phyloP scores from a whole-genome alignment of 148 eudicot genomes.

The Heliosperma pusillum region DNA sequence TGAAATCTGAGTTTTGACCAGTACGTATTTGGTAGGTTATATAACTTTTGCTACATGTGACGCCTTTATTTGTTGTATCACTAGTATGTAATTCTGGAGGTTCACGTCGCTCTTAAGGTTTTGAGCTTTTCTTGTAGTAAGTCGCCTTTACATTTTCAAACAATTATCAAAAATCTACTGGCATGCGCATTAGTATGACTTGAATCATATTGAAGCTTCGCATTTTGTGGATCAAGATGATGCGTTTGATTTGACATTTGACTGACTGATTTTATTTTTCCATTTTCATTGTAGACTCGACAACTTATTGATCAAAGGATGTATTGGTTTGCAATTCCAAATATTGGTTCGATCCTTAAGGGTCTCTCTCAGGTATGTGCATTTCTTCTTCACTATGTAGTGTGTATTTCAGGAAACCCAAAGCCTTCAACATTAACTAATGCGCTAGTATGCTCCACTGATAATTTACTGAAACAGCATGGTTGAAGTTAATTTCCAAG shows the following conservation, averaged over 20 bases:
- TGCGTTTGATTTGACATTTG: slow-evolving; percentile 1
- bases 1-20: background rate
- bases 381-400: slow-evolving; percentile 8
- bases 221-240: background rate
- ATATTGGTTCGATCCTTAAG: slow-evolving; percentile 78
- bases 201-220: background rate
- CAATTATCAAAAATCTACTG: background rate
- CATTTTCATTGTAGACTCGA: slow-evolving; percentile 54
- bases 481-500: no score
- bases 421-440: background rate
- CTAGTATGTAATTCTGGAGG: background rate
- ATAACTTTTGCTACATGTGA: background rate
- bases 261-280: background rate
- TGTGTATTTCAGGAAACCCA: background rate
- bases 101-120: background rate
- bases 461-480: background rate
- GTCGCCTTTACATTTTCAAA: background rate
- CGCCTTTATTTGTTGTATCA: background rate
- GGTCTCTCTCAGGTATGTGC: slow-evolving; percentile 77
- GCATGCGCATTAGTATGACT: background rate
- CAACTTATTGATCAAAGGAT: slow-evolving; percentile 84
- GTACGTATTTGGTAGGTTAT: background rate
- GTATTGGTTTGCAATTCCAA: slow-evolving; percentile 97
- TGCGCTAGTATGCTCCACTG: background rate
- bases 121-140: background rate